A percentile compares a stretch with the other conserved stretches of the same genome.
These are phyloP conservation scores for Stemphylium beticola DNA, from an alignment of 2,329 filamentous ascomycete genomes.

Conservation along the genomic window DNA sequence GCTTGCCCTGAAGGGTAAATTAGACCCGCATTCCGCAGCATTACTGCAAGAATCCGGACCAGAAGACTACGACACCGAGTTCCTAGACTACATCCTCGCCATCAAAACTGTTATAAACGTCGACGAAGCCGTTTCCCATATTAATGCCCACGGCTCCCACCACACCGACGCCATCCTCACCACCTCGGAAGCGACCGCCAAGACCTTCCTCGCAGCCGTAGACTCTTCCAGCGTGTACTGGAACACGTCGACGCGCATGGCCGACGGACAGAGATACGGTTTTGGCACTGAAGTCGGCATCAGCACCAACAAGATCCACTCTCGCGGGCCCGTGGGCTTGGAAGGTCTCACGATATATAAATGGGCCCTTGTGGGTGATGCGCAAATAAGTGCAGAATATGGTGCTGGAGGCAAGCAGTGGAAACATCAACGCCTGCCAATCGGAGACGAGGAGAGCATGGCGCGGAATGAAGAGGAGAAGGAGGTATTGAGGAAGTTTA, in stretches of 20 bases:
- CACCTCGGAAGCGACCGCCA: conserved; percentile 68
- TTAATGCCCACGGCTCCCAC: conserved; percentile 89
- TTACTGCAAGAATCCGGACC: conserved; percentile 70
- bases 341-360: conserved; percentile 98
- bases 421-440: conserved; percentile 61
- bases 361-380: conserved; percentile 84
- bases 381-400: conserved; percentile 82
- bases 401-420: conserved; percentile 61
- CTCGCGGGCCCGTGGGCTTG: conserved; percentile 87
- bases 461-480: conserved; percentile 42
- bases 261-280: conserved; percentile 95
- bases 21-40: conserved; percentile 51
- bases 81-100: conserved; percentile 82
- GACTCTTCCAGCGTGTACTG: conserved; percentile 95
- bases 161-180: conserved; percentile 95
- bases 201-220: conserved; percentile 81
- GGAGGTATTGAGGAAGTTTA: conserved; percentile 42
- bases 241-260: conserved; percentile 94
- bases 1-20: conserved; percentile 61
- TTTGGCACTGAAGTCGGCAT: conserved; percentile 99
- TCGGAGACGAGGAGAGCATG: conserved; percentile 36
- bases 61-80: conserved; percentile 85
- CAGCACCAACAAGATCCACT: conserved; percentile 98
- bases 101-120: conserved; percentile 74
- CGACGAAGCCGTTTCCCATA: conserved; percentile 79